Conservation (phyloP, 768 basidiomycete species). For the Ramaria rubella region DNA sequence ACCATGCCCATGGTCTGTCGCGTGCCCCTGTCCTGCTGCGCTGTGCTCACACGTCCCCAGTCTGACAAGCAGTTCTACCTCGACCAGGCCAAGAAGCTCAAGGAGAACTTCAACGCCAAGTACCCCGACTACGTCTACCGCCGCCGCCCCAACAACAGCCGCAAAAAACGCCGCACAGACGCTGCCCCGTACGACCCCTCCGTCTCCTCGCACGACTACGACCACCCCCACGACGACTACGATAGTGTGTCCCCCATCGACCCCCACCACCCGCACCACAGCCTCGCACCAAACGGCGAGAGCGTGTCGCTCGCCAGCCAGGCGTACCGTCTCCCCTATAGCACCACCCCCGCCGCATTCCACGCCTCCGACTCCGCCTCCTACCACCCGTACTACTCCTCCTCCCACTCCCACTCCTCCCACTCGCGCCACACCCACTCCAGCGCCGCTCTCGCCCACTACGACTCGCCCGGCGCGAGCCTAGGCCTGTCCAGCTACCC, state of each 20-base stretch:
- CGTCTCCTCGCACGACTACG: neutral
- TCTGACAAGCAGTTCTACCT: conserved; percentile 82
- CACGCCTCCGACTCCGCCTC: neutral
- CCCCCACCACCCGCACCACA: no score
- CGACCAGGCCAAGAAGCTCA: conserved; percentile 78
- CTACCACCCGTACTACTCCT: neutral
- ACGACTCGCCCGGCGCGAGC: neutral
- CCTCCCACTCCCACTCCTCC: conserved; percentile 9
- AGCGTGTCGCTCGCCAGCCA: neutral
- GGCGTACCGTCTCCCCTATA: conserved; percentile 3
- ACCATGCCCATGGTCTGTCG: conserved; percentile 62
- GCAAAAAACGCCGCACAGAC: conserved; percentile 50
- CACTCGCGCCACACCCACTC: conserved; percentile 16
- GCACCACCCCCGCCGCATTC: neutral
- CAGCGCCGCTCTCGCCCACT: no score
- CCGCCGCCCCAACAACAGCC: conserved; percentile 80
- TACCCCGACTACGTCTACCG: conserved; percentile 90
- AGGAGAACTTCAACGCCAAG: conserved; percentile 77
- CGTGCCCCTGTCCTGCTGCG: neutral
- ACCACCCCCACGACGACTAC: no score
- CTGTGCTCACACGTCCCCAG: conserved; percentile 32
- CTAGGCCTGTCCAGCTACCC: no score
- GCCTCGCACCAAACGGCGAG: neutral
- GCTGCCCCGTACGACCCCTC: conserved; percentile 12
- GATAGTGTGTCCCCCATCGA: conserved; percentile 6